Base-by-base conservation (phyloP, 352 stramenopile genomes). In the Pseudoperonospora humuli region DNA sequence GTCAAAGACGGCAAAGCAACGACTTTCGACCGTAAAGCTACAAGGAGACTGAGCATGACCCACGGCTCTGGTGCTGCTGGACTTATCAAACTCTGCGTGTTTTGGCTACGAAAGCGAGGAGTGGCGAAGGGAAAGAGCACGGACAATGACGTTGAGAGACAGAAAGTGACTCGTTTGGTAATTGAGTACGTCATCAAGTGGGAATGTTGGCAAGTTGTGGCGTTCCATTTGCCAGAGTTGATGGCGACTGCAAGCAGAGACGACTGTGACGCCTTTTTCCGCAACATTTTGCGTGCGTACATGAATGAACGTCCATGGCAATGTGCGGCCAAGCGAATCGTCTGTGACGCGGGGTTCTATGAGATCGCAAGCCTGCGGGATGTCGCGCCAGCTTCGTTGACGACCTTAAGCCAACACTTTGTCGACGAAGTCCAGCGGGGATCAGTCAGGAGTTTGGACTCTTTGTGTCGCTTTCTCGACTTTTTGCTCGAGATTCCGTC, bases 341-440 rank as follows among this genome's bases (percentile, higher is more conserved):
- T 91, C 45, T 57, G 60, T 28, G 81, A 91, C 42, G 81, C 81
- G 8, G 71, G 59, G 3, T 91, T 93, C 47, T 93, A 90, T 56
- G 81, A 93, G 34, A 90, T 93, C 34, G 23, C 33, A 14, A 57
- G 50, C 17, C 53, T 91, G 42, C 64, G 63, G 8, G 34, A 47
- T 1, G 59, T 77, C 28, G 71, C 71, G 0, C 43, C 76, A 0
- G 18, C 26, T 7, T 68, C 79, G 7, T 51, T 88, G 15, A 53
- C 47, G 8, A n/a, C 46, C 5, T 43, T 74, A 17, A 42, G 35
- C 6, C 26, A 56, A 5, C 28, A 58, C 13, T 65, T 45, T 34
- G 40, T 59, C 24, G 25, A 49, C 24, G 45, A 61, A 54, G 37
- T 49, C 20, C 31, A 61, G 6, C 24, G 28, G 25, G 40, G 14